A percentile compares a stretch with the other conserved stretches of the same genome.
These are phyloP conservation scores for Papilionanthe hybrid DNA, from an alignment of 116 monocot species.

Conservation along the genomic window DNA sequence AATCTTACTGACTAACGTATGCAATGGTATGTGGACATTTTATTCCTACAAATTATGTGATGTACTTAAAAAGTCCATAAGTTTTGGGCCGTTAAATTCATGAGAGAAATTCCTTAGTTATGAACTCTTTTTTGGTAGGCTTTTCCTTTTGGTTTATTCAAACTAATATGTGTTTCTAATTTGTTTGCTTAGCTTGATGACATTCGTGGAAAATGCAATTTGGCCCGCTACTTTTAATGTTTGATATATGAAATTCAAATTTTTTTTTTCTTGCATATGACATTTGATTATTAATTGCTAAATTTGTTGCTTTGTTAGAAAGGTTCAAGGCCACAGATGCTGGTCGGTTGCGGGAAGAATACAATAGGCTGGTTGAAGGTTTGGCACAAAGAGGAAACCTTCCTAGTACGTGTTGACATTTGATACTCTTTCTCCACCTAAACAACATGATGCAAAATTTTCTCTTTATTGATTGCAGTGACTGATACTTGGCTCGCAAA, in stretches of 20 bases:
- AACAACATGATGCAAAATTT: constrained; percentile 3
- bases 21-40: too few species aligned
- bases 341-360: constrained; percentile 75
- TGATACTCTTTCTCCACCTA: background rate
- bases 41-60: too few species aligned
- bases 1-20: too few species aligned
- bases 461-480: constrained; percentile 30
- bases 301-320: constrained; percentile 53
- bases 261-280: background rate
- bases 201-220: background rate
- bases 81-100: too few species aligned
- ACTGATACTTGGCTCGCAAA: constrained; percentile 90
- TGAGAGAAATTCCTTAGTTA: too few species aligned
- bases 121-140: too few species aligned
- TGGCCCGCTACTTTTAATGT: background rate
- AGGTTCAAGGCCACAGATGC: constrained; percentile 99
- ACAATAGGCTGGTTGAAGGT: constrained; percentile 91
- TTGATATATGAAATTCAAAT: background rate
- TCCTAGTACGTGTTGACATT: constrained; percentile 40
- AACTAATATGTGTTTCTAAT: too few species aligned
- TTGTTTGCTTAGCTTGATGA: background rate
- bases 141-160: too few species aligned
- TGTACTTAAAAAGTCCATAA: too few species aligned
- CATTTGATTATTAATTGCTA: constrained; percentile 7
- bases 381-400: constrained; percentile 95